Percentiles rank a stretch among this genome's conserved stretches.
phyloP scores from a whole-genome alignment of 2,329 filamentous ascomycete species.

The Calonectria hongkongensis region DNA sequence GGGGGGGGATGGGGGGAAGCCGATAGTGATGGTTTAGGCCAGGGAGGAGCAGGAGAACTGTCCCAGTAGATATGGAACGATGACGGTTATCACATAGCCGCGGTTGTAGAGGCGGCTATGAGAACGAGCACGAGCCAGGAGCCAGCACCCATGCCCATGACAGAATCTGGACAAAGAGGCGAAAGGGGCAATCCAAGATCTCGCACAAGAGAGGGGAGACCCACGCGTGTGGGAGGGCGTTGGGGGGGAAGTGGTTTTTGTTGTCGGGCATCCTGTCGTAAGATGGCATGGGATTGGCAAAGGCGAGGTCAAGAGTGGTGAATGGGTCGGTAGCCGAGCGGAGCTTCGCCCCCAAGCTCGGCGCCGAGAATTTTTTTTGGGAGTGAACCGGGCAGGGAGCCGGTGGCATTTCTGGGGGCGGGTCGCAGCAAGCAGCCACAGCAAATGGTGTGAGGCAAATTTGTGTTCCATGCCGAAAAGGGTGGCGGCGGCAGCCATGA shows the following conservation, averaged over 20 bases:
- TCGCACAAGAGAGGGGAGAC: slow-evolving; percentile 40
- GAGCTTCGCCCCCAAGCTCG: slow-evolving; percentile 49
- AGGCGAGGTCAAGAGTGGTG: slow-evolving; percentile 43
- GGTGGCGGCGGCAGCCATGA: slow-evolving; percentile 45
- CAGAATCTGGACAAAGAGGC: slow-evolving; percentile 24
- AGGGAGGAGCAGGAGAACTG: neutral
- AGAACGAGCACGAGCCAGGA: slow-evolving; percentile 25
- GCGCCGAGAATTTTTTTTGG: slow-evolving; percentile 47
- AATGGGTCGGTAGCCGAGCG: slow-evolving; percentile 53
- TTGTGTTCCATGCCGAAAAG: slow-evolving; percentile 27
- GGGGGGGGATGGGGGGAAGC: neutral
- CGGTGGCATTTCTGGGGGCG: slow-evolving; percentile 37
- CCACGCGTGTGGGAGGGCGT: slow-evolving; percentile 44
- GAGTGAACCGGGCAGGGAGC: slow-evolving; percentile 20
- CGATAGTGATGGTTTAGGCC: neutral
- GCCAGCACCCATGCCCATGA: slow-evolving; percentile 30
- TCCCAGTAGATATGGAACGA: slow-evolving; percentile 10
- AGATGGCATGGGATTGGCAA: slow-evolving; percentile 43
- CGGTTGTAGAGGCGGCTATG: slow-evolving; percentile 27
- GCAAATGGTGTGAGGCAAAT: slow-evolving; percentile 40
- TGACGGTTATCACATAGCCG: slow-evolving; percentile 25
- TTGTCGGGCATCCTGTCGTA: slow-evolving; percentile 44
- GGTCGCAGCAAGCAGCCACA: slow-evolving; percentile 25
- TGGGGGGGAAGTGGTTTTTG: slow-evolving; percentile 53
- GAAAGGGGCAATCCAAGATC: slow-evolving; percentile 37